Conservation (phyloP, 1,284 basidiomycete species). For the Ustilago esculenta region DNA sequence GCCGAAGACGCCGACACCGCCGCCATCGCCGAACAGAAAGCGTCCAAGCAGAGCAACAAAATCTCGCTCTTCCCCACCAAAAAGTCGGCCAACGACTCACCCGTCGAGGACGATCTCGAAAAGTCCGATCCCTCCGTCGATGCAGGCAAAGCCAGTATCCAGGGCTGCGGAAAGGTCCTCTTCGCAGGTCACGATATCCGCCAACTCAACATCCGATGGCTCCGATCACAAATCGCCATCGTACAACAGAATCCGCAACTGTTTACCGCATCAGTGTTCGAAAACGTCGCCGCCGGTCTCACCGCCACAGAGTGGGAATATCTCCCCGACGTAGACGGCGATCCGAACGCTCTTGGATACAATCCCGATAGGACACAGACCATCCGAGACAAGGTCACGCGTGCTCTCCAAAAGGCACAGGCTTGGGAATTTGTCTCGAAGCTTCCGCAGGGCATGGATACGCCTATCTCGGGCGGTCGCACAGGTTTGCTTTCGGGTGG, state of each 20-base stretch:
- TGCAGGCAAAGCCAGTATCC: constrained; percentile 26
- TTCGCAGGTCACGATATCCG: constrained; percentile 66
- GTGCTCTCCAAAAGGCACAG: constrained; percentile 66
- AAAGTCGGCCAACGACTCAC: constrained; percentile 5
- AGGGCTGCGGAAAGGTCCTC: constrained; percentile 54
- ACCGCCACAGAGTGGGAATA: constrained; percentile 52
- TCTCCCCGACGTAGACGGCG: constrained; percentile 38
- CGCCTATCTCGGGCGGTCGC: constrained; percentile 66
- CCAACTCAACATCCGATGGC: constrained; percentile 68
- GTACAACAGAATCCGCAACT: constrained; percentile 69
- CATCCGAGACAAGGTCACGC: constrained; percentile 63
- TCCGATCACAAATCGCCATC: constrained; percentile 68
- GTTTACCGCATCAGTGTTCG: constrained; percentile 62
- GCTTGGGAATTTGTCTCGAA: constrained; percentile 68
- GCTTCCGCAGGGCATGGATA: constrained; percentile 68
- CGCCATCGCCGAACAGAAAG: neutral
- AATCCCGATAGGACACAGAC: constrained; percentile 28
- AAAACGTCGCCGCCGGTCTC: constrained; percentile 64
- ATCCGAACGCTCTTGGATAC: constrained; percentile 12
- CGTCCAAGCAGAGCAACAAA: constrained; percentile 10
- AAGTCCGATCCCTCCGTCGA: constrained; percentile 20
- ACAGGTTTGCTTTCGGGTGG: constrained; percentile 65
- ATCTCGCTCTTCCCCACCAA: constrained; percentile 5
- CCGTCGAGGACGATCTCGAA: constrained; percentile 16
- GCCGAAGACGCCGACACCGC: constrained; percentile 13